Evolutionary conservation across 2,329 filamentous ascomycete species (phyloP).

Genomic region (Albifimbria verrucaria): DNA sequence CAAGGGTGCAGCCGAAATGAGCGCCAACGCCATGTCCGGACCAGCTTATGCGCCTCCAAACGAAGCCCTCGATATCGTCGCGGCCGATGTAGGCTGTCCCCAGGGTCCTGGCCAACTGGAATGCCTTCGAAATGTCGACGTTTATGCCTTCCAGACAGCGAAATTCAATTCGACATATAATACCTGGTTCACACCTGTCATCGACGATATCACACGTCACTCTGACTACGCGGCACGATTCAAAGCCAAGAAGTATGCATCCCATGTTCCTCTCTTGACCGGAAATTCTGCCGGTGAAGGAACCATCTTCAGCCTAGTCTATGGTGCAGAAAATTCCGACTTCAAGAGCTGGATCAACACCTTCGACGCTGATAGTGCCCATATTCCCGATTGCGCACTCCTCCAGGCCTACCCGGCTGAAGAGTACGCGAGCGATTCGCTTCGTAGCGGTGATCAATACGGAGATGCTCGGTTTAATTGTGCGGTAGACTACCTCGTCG

Average conservation of each 20-base stretch:
- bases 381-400: slow-evolving; percentile 13
- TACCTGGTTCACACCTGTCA: slow-evolving; percentile 37
- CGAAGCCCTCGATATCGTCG: slow-evolving; percentile 32
- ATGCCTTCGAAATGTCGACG: slow-evolving; percentile 30
- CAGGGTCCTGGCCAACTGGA: slow-evolving; percentile 27
- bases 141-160: slow-evolving; percentile 16
- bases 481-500: slow-evolving; percentile 33
- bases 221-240: slow-evolving; percentile 24
- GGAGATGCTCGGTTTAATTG: slow-evolving; percentile 46
- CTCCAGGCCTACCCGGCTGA: slow-evolving; percentile 16
- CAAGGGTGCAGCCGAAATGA: slow-evolving; percentile 37
- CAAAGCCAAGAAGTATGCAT: slow-evolving; percentile 20
- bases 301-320: slow-evolving; percentile 32
- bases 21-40: slow-evolving; percentile 37
- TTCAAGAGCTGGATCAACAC: slow-evolving; percentile 21
- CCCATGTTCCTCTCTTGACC: slow-evolving; percentile 31
- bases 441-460: slow-evolving; percentile 38
- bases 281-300: slow-evolving; percentile 33
- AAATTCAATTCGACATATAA: slow-evolving; percentile 29
- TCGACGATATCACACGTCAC: slow-evolving; percentile 31
- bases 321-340: slow-evolving; percentile 25
- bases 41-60: slow-evolving; percentile 34
- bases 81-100: slow-evolving; percentile 32
- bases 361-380: slow-evolving; percentile 17
- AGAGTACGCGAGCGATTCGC: slow-evolving; percentile 32